phyloP scores from a whole-genome alignment of 2,329 filamentous ascomycete species.

The Stachybotrys elegans region DNA sequence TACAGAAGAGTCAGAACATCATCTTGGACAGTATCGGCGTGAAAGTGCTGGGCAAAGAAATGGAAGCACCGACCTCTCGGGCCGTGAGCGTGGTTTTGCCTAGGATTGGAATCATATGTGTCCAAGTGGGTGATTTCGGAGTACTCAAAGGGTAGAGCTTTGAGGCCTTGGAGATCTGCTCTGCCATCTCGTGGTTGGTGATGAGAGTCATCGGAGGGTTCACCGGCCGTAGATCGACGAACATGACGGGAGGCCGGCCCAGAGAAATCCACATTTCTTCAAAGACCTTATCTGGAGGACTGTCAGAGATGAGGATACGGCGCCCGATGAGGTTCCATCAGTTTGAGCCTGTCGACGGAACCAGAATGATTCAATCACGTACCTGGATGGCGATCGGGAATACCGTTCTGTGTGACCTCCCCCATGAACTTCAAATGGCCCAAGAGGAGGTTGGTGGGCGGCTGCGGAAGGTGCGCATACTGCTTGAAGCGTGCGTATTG shows the following conservation, averaged over 20 bases:
- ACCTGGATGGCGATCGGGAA: neutral
- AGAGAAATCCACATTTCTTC: conserved; percentile 20
- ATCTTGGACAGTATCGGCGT: neutral
- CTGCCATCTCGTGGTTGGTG: conserved; percentile 26
- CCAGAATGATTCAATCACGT: too few relatives aligned
- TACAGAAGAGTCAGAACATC: too few relatives aligned
- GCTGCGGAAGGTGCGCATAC: conserved; percentile 5
- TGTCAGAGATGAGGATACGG: too few relatives aligned
- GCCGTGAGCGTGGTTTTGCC: neutral
- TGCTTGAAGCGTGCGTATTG: conserved; percentile 5
- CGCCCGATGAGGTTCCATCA: too few relatives aligned
- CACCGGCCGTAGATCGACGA: conserved; percentile 30
- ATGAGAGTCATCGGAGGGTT: conserved; percentile 26
- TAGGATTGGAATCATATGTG: conserved; percentile 3
- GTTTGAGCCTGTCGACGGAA: too few relatives aligned
- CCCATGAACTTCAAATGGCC: neutral
- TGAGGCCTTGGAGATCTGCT: conserved; percentile 28
- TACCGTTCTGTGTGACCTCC: neutral
- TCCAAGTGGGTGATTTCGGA: conserved; percentile 19
- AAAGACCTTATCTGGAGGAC: neutral
- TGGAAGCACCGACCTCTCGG: conserved; percentile 3
- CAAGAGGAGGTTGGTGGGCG: neutral
- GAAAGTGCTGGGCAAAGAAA: neutral
- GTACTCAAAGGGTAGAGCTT: conserved; percentile 23
- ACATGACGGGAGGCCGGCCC: conserved; percentile 25